Evolutionary conservation across 2,329 filamentous ascomycete genomes (phyloP).

Genomic region (Chrysoporthe deuterocubensis): DNA sequence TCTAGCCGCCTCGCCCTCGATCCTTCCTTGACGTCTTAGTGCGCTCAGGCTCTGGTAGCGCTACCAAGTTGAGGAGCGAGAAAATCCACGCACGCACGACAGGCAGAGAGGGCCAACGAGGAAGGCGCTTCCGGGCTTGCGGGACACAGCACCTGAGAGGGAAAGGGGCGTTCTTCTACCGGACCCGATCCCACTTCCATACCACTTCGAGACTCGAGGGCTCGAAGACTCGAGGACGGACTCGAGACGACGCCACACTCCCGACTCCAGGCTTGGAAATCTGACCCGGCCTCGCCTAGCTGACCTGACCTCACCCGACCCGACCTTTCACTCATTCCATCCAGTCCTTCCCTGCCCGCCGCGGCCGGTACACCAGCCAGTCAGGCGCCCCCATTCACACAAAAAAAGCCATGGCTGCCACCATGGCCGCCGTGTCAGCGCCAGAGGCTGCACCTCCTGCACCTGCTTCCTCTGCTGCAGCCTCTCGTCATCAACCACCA

Average conservation of each 20-base stretch:
- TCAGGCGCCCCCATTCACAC: neutral
- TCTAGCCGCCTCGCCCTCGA: slow-evolving; percentile 10
- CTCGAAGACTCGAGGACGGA: neutral
- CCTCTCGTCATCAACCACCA: neutral
- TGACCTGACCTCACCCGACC: neutral
- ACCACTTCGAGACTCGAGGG: neutral
- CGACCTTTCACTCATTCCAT: neutral
- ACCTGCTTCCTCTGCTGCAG: neutral
- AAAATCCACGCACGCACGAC: neutral
- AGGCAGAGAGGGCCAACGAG: neutral
- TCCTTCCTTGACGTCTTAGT: slow-evolving; percentile 15
- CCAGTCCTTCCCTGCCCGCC: slow-evolving; percentile 1
- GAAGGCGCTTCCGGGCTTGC: neutral
- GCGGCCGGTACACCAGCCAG: neutral
- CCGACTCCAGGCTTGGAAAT: neutral
- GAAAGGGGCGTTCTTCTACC: neutral
- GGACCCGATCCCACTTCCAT: neutral
- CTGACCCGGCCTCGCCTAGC: neutral
- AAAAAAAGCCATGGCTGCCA: neutral
- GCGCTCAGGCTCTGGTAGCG: slow-evolving; percentile 9
- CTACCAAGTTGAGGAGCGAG: slow-evolving; percentile 2
- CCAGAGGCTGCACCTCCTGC: slow-evolving; percentile 3
- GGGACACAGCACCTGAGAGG: too few species aligned
- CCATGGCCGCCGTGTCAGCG: slow-evolving; percentile 1
- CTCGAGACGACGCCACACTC: neutral